A percentile compares a stretch with the other conserved stretches of the same genome.
Evolutionary conservation across 2,329 filamentous ascomycete species (phyloP).

Genomic region (Magnaporthiopsis incrustans): DNA sequence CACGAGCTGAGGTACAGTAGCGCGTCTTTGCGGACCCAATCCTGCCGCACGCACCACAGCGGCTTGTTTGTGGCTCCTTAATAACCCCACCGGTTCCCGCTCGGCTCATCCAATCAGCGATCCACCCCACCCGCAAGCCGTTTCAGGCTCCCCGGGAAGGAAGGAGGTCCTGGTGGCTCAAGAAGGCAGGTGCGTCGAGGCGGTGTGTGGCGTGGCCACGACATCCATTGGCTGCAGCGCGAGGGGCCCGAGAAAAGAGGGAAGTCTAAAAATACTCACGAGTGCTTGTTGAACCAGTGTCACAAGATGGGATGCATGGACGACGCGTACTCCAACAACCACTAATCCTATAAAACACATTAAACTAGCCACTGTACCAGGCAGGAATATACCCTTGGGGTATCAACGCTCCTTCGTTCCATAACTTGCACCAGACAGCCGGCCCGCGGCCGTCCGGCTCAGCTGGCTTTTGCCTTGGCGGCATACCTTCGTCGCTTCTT

Average conservation of each 20-base stretch:
- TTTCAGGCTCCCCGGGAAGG: not conserved
- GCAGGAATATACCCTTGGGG: too few relatives aligned
- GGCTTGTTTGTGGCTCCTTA: too few relatives aligned
- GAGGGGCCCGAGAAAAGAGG: not conserved
- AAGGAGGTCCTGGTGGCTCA: not conserved
- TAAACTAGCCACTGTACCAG: not conserved
- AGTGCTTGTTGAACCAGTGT: not conserved
- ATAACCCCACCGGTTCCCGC: too few relatives aligned
- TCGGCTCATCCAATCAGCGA: not conserved
- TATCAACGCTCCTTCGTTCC: not conserved
- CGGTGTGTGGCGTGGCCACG: not conserved
- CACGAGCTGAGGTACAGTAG: slow-evolving; percentile 4
- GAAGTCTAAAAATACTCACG: not conserved
- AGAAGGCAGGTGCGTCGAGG: not conserved
- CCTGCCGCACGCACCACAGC: not conserved
- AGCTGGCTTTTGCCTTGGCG: not conserved
- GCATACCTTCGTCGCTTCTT: slow-evolving; percentile 11
- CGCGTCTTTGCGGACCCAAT: not conserved
- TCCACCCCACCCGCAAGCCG: not conserved
- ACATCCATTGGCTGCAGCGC: not conserved
- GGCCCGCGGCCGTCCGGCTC: not conserved
- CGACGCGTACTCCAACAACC: not conserved
- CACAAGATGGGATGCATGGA: not conserved
- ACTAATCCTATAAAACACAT: not conserved
- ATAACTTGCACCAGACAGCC: too few relatives aligned